Evolutionary conservation across 192 early-diverging fungal species (phyloP), one percentile per base, ranked within the genome.

Genomic region (Rhizophagus sp.): DNA sequence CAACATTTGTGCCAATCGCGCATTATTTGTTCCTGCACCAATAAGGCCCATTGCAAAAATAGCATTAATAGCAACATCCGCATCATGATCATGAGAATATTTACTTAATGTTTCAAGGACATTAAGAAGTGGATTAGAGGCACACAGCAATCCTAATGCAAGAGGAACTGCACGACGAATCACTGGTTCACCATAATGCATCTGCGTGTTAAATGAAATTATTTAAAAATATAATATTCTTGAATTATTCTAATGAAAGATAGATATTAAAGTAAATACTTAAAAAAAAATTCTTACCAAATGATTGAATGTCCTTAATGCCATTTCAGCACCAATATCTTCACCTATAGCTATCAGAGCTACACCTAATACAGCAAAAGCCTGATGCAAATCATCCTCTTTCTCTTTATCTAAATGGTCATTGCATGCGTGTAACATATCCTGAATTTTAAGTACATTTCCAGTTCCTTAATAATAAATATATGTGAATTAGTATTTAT

Each of bases 1-100:
- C 78, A 99, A 86, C 91, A 99, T 96, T 88, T 99, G 98, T 62
- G 96, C 97, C 50, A 99, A 87, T 41, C 98, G 92, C 15, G 98
- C 98, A 84, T 99, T 98, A 90, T 99, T 99, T 22, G 98, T 99
- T 66, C 98, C 98, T 6, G 97, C 97, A 27, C 98, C 98, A 24
- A 99, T 95, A 71, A 99, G 85, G 74, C 98, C 98, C 97, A 99
- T 98, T 33, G 97, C 97, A 87, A 99, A 97, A 64, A 99, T 95
- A 17, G 98, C 97, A 84, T 95, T 98, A 39, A 94, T 86, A 10
- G 98, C 95, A 52, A 99, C 97, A 44, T 97, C 94, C 61, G 89
- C 85, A 85, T 99, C 98, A 77, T 96, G 96, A 89, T 99, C 98
- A 87, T 99, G 98, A 52, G 98, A 99, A 84, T 96, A 97, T 87